These are phyloP conservation scores for Macrophomina pseudophaseolina DNA, from an alignment of 2,329 filamentous ascomycete genomes.

Conservation along the genomic window DNA sequence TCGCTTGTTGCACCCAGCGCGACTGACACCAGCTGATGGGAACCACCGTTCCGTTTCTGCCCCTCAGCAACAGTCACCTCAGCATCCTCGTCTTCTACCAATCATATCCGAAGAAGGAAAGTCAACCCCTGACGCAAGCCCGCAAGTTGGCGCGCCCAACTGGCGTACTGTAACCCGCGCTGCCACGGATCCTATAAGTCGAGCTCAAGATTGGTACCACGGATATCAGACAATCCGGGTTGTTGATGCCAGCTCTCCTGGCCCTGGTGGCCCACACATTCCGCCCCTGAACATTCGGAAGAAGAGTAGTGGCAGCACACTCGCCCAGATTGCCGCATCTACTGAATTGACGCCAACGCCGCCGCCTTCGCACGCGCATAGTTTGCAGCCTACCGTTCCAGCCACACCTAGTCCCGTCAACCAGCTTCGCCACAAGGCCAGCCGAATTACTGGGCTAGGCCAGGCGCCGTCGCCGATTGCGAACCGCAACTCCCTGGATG, in stretches of 20 bases:
- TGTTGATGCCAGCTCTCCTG: slow-evolving; percentile 58
- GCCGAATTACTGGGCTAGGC: not conserved
- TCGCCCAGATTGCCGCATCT: slow-evolving; percentile 9
- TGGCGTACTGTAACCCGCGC: slow-evolving; percentile 42
- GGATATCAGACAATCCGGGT: slow-evolving; percentile 59
- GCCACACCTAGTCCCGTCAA: slow-evolving; percentile 12
- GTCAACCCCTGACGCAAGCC: slow-evolving; percentile 40
- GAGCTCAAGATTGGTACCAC: slow-evolving; percentile 29
- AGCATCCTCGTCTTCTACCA: slow-evolving; percentile 47
- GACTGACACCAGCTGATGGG: slow-evolving; percentile 28
- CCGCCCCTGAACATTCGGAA: slow-evolving; percentile 64
- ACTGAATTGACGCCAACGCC: not conserved
- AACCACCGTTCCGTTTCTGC: slow-evolving; percentile 55
- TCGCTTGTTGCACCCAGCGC: slow-evolving; percentile 20
- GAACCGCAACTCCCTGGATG: slow-evolving; percentile 9
- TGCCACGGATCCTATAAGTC: slow-evolving; percentile 50
- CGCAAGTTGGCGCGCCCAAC: slow-evolving; percentile 32
- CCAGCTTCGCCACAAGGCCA: slow-evolving; percentile 18
- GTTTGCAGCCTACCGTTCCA: slow-evolving; percentile 2
- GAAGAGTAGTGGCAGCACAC: slow-evolving; percentile 42
- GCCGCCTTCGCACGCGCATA: slow-evolving; percentile 15
- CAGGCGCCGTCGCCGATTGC: slow-evolving; percentile 2
- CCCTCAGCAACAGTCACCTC: slow-evolving; percentile 45
- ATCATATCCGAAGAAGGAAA: slow-evolving; percentile 59
- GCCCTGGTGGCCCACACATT: slow-evolving; percentile 40